Base-by-base conservation (phyloP, 768 basidiomycete genomes). In the Cubamyces sp. region DNA sequence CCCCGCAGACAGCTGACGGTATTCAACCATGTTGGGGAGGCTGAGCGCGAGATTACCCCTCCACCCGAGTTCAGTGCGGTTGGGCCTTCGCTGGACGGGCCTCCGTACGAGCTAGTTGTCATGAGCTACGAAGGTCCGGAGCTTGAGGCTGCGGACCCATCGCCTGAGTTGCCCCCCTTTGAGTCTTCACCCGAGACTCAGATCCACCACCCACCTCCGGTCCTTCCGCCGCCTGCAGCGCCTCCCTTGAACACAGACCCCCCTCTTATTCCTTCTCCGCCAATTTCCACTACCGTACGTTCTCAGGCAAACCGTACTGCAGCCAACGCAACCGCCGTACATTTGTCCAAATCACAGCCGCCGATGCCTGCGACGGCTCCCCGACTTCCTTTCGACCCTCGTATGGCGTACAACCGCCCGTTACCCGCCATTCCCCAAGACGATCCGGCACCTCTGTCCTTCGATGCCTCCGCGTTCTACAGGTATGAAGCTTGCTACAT, bases 391-490 rank as follows among this genome's bases (percentile, higher is more conserved):
- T 85, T 82, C 66, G 76, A 83, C 69, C 80, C 80, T 26, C 79
- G 77, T 9, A 64, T 81, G 48, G 85, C 85, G 15, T 86, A 87
- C 66, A 57, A 70, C 16, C 71, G 62, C 42, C 64, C 61, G 21
- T 4, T 57, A 28, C 62, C 61, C 50, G 64, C 63, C n/a, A 57
- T 56, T 49, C 18, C 39, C 23, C 54, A 45, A 28, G 60, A 39
- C 42, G 62, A 55, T 26, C 58, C 65, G 15, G 50, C 59, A 21
- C 68, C 66, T n/a, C 65, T 60, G 21, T 54, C 65, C n/a, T 47
- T 65, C 2, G 61, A 69, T 46, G 64, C 82, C 1, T 64, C 77
- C 16, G 75, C 82, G 3, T 79, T 89, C 30, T 90, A 90, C 76
- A 86, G 82, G 88, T 84, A 66, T 51, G 80, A 65, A 1, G 25